These are phyloP conservation scores for Diaporthe sp. DNA, from an alignment of 2,329 filamentous ascomycete species.

Conservation along the genomic window DNA sequence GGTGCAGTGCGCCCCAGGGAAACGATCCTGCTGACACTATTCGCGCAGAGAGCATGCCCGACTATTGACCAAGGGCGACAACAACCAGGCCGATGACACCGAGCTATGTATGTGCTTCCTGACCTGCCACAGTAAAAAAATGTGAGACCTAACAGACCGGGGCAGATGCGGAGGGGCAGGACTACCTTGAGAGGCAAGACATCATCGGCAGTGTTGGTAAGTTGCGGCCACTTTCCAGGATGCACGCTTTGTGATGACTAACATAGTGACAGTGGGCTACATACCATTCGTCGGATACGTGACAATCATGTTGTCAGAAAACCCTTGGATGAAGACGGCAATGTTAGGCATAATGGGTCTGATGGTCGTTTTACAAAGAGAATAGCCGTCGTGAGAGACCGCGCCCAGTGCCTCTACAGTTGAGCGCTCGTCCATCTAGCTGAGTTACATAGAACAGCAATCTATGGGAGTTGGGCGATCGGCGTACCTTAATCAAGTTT, in stretches of 20 bases:
- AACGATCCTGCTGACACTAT: slow-evolving; percentile 26
- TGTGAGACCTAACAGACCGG: not conserved
- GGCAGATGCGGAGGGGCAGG: slow-evolving; percentile 81
- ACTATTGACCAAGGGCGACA: slow-evolving; percentile 96
- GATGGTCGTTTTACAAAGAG: slow-evolving; percentile 91
- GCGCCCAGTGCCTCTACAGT: not conserved
- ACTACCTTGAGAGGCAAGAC: slow-evolving; percentile 87
- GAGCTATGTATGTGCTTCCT: slow-evolving; percentile 62
- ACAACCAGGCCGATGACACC: slow-evolving; percentile 93
- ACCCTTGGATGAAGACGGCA: slow-evolving; percentile 96
- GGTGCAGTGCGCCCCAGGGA: not conserved
- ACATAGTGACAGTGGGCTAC: slow-evolving; percentile 71
- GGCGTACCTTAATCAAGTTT: not conserved
- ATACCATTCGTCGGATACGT: slow-evolving; percentile 97
- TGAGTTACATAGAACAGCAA: not conserved
- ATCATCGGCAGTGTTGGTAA: slow-evolving; percentile 86
- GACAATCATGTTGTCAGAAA: slow-evolving; percentile 93
- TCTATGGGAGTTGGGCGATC: not conserved
- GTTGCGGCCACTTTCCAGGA: not conserved
- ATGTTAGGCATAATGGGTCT: slow-evolving; percentile 96
- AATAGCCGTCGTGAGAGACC: slow-evolving; percentile 63
- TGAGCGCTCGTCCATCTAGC: not conserved
- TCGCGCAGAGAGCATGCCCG: slow-evolving; percentile 66
- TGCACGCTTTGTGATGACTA: not conserved
- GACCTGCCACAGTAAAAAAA: not conserved